These are phyloP conservation scores for Achaetomiella virescens DNA, from an alignment of 495 filamentous ascomycete genomes.

Conservation along the genomic window DNA sequence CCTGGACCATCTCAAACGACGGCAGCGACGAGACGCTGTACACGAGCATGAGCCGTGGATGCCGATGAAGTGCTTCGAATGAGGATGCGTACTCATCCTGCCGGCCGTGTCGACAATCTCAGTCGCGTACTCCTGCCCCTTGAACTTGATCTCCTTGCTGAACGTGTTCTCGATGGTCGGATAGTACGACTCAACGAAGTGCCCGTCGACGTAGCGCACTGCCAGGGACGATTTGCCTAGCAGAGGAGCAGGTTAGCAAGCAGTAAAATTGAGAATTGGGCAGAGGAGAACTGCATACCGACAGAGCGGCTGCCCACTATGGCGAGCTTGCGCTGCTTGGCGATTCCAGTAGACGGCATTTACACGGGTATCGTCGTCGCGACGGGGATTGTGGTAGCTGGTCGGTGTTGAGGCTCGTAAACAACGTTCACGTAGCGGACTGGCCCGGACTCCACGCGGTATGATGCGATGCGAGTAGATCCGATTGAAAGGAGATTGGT, in stretches of 20 bases:
- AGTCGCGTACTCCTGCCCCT: slow-evolving; percentile 87
- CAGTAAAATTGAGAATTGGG: slow-evolving; percentile 3
- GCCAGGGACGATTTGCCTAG: slow-evolving; percentile 96
- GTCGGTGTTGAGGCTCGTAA: background rate
- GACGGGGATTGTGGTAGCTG: background rate
- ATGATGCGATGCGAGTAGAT: background rate
- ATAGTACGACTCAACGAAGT: slow-evolving; percentile 98
- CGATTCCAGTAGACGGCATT: slow-evolving; percentile 63
- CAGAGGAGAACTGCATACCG: slow-evolving; percentile 52
- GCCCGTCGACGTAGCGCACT: slow-evolving; percentile 93
- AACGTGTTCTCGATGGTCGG: slow-evolving; percentile 99
- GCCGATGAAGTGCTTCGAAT: slow-evolving; percentile 98
- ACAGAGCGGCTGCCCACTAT: slow-evolving; percentile 97
- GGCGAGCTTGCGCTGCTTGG: slow-evolving; percentile 96
- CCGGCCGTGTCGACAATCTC: slow-evolving; percentile 99
- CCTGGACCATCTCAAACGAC: slow-evolving; percentile 93
- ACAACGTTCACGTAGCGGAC: background rate
- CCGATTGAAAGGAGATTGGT: background rate
- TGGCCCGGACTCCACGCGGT: too few species aligned
- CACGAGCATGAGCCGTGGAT: slow-evolving; percentile 97
- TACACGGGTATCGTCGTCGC: background rate
- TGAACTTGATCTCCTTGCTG: slow-evolving; percentile 85
- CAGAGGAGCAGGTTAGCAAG: background rate
- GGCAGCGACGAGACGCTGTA: slow-evolving; percentile 90
- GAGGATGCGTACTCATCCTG: slow-evolving; percentile 98